Conservation (phyloP, 768 basidiomycete species). For the Boletus coccyginus region DNA sequence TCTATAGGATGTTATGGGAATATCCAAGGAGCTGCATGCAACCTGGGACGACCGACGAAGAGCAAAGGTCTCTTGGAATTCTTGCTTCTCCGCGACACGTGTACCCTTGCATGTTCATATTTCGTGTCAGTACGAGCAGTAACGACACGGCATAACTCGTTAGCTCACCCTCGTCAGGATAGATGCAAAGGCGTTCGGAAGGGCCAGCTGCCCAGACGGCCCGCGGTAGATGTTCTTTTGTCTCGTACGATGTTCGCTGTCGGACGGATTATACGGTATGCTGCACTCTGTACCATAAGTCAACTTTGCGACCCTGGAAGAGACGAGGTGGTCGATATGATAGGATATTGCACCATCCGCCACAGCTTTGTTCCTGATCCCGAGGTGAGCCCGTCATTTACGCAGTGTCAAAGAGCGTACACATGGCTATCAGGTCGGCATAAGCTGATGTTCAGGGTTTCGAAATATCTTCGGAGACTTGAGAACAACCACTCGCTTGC, state of each 20-base stretch:
- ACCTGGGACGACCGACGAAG: constrained; percentile 25
- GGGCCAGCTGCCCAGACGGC: constrained; percentile 37
- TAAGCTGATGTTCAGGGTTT: constrained; percentile 38
- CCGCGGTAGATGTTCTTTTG: constrained; percentile 30
- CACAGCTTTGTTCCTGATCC: constrained; percentile 45
- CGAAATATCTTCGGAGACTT: constrained; percentile 39
- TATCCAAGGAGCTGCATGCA: constrained; percentile 19
- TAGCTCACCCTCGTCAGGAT: constrained; percentile 41
- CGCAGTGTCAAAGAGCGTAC: constrained; percentile 34
- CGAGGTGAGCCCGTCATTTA: constrained; percentile 9
- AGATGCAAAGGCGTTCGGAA: constrained; percentile 41
- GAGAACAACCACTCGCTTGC: constrained; percentile 49
- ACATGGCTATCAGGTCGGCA: constrained; percentile 53
- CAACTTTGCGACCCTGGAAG: constrained; percentile 44
- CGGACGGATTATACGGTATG: constrained; percentile 32
- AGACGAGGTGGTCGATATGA: constrained; percentile 47
- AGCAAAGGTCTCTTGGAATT: constrained; percentile 40
- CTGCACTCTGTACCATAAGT: constrained; percentile 47
- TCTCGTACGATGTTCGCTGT: constrained; percentile 42
- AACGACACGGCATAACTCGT: neutral
- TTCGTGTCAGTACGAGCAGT: neutral
- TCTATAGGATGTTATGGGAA: constrained; percentile 31
- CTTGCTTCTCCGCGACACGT: constrained; percentile 43
- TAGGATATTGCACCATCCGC: constrained; percentile 48
- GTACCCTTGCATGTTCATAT: constrained; percentile 34